phyloP scores from a whole-genome alignment of 202 grass and related monocot species.

The Digitaria exilis region DNA sequence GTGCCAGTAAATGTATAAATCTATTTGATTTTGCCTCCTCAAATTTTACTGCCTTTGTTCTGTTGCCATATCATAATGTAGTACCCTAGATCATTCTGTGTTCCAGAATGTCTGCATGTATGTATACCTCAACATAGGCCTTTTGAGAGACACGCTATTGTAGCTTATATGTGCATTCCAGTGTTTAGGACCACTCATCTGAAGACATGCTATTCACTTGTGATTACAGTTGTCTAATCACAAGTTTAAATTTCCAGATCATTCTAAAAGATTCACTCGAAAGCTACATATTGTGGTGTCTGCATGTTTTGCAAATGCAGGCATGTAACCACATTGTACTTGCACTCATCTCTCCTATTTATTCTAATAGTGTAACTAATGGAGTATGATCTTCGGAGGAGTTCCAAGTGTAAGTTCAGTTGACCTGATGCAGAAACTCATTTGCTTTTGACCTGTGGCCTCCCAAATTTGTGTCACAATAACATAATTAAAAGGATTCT shows the following conservation, averaged over 20 bases:
- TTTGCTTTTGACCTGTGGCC: constrained; percentile 17
- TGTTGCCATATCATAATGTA: constrained; percentile 30
- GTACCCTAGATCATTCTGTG: constrained; percentile 34
- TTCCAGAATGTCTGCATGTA: constrained; percentile 23
- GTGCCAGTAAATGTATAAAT: constrained; percentile 22
- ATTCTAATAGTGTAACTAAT: constrained; percentile 8
- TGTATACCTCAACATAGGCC: background rate
- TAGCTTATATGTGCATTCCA: background rate
- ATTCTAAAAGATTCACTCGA: constrained; percentile 4
- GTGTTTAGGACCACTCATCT: background rate
- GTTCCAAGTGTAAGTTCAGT: constrained; percentile 10
- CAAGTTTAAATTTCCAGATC: constrained; percentile 26
- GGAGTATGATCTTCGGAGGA: constrained; percentile 17
- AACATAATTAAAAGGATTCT: constrained; percentile 35
- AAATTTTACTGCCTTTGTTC: constrained; percentile 15
- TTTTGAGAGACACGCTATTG: constrained; percentile 18
- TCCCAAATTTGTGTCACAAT: constrained; percentile 32
- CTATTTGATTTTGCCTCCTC: constrained; percentile 34
- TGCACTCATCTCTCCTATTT: constrained; percentile 6
- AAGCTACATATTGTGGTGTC: constrained; percentile 7
- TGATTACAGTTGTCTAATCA: constrained; percentile 1
- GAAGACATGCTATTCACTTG: constrained; percentile 20
- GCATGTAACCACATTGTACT: constrained; percentile 34
- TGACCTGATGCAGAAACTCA: constrained; percentile 24
- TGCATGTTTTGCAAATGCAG: constrained; percentile 31